Base-by-base conservation (phyloP, 1,284 basidiomycete species). In the Malassezia psittaci region DNA sequence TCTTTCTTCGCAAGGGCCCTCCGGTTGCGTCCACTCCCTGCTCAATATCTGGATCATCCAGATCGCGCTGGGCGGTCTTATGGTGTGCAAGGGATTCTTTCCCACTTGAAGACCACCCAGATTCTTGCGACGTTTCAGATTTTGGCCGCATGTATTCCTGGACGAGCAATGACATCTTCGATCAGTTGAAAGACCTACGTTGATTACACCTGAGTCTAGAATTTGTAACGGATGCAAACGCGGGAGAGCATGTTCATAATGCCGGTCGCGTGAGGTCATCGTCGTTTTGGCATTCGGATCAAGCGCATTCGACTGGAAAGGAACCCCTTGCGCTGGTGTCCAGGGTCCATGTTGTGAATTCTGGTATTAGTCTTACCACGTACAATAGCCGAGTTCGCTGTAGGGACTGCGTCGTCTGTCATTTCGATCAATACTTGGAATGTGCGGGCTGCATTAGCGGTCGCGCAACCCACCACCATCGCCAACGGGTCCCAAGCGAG, bases 151-250 rank as follows among this genome's bases (percentile, higher is more conserved):
- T 32, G n/a, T 48, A 9, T 16, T 47, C 50, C 46, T 57, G 50
- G 45, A 52, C 55, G 43, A 44, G 38, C 2, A 57, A 24, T 1
- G 39, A 33, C 2, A 54, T 9, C 53, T 54, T 8, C 33, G 16
- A 12, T 48, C 32, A 47, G 45, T 16, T 8, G 5, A 5, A 18
- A 13, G 36, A 38, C 53, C 10, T 45, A 57, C 50, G 36, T 52
- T 46, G 10, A 57, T 43, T 10, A 57, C 50, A 1, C 55, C 55
- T 2, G 55, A 57, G 8, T 57, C 55, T 9, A 57, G 49, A 9
- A 37, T 19, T 9, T 52, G n/a, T 5, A 57, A 29, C 2, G 55
- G 55, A 41, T 57, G 55, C 19, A 57, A 3, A 24, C n/a, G 43
- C 19, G 33, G 24, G 8, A 46, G 19, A 0, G 35, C 3, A 33